Base-by-base conservation (phyloP, 2,329 filamentous ascomycete species). In the Phyllosticta citriasiana region DNA sequence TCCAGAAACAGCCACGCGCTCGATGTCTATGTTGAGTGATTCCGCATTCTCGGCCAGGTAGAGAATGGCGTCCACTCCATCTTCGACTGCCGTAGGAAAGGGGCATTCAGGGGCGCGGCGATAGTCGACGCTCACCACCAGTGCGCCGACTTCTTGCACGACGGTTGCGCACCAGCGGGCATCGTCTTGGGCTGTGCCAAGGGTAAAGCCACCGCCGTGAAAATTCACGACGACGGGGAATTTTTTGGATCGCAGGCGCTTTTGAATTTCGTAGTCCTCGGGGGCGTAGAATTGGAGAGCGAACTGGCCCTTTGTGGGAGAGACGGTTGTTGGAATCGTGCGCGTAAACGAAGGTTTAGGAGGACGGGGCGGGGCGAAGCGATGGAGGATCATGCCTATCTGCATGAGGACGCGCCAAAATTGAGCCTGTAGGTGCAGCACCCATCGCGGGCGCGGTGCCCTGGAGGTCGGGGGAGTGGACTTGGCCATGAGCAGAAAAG, bases 341-440 rank as follows among this genome's bases (percentile, higher is more conserved):
- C 79, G 80, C 55, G 78, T 77, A 73, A 89, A 89, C 30, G 78
- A 73, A 2, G 85, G 85, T 33, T 74, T 76, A 1, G 84, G 83
- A 5, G 86, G 84, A 57, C 80, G 78, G 6, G 86, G 85, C 52
- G 79, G 74, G 0, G 85, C 82, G 63, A 86, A 74, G 60, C 80
- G 81, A 70, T 90, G 87, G 50, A 89, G 75, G 63, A 81, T 77
- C 85, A 89, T 88, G 68, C 86, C 87, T 61, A 88, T 79, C 62
- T 78, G 79, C 82, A 88, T 88, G 52, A 89, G 77, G 61, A 81
- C 79, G 58, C 88, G 81, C 85, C 86, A 88, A 70, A 86, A 81
- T 27, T 79, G 74, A 55, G 87, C 87, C 70, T 88, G 82, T 58
- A 86, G 66, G 60, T 81, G 80, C 10, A 89, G 79, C 68, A 84